These are phyloP conservation scores for Zopfia rhizophila DNA, from an alignment of 2,329 filamentous ascomycete genomes.

Conservation along the genomic window DNA sequence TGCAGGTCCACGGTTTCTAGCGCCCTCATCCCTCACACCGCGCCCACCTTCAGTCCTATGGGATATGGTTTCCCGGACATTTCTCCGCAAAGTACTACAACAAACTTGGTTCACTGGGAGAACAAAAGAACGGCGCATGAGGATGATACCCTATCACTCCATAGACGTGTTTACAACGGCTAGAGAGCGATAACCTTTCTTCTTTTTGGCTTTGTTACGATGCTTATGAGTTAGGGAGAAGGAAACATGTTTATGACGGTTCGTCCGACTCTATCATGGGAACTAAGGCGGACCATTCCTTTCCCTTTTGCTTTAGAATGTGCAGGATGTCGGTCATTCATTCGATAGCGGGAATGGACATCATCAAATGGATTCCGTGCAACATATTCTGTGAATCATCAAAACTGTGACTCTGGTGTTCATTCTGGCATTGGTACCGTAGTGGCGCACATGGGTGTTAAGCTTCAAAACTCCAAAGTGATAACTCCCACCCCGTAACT, in stretches of 20 bases:
- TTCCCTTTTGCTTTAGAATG: neutral
- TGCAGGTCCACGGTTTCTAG: constrained; percentile 50
- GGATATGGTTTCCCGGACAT: constrained; percentile 9
- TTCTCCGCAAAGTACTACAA: constrained; percentile 9
- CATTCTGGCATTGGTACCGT: too few relatives aligned
- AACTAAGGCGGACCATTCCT: neutral
- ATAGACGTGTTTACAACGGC: neutral
- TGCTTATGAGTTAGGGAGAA: neutral
- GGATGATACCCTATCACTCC: constrained; percentile 4
- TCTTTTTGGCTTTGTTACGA: constrained; percentile 1
- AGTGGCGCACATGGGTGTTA: too few relatives aligned
- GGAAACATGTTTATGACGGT: neutral
- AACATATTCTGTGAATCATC: too few relatives aligned
- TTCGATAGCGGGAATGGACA: neutral
- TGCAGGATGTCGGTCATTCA: neutral
- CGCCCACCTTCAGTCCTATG: constrained; percentile 23
- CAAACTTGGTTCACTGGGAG: neutral
- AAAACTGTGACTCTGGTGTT: too few relatives aligned
- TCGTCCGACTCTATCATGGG: neutral
- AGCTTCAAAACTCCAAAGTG: too few relatives aligned
- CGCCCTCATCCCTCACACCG: constrained; percentile 24
- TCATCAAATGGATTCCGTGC: too few relatives aligned
- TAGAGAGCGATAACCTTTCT: neutral
- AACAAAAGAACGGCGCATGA: neutral
- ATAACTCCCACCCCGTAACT: too few relatives aligned